Evolutionary conservation across 805 yeast genomes (phyloP), one percentile per base, ranked within the genome.

Genomic region (Kodamaea laetipori): DNA sequence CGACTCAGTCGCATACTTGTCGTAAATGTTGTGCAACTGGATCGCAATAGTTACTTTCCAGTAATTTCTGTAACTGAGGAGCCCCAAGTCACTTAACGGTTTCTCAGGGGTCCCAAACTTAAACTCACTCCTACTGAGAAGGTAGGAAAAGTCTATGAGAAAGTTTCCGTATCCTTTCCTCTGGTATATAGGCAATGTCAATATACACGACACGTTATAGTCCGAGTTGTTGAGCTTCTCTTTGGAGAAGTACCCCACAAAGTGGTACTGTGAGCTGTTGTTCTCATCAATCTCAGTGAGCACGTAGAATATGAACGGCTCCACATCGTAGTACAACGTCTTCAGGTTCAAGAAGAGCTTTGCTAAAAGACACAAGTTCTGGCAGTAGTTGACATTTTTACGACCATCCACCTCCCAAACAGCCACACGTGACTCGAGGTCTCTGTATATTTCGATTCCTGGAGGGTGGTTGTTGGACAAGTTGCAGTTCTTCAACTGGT

Each of bases 171-270:
- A 89, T 0, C 98, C 98, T 49, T 80, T 80, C 39, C 96, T 66
- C 64, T 92, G 97, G 58, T 84, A 82, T 2, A 82, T 81, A 1
- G 98, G 99, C 28, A 92, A 66, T 0, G 97, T 90, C 53, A 94
- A 68, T 32, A 94, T 92, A 66, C 99, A 94, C 46, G 95, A 84
- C 17, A 94, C 81, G 55, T 92, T 92, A 60, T 86, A 89, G 51
- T 79, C 82, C 0, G 92, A 80, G 23, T 82, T 76, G 50, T 82
- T 84, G 47, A 85, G 69, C 53, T 83, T 83, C 55, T 90, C 97
- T 56, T 94, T 94, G 17, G 96, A 86, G 59, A 94, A 94, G 62
- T 94, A 94, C 0, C 99, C 99, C 28, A 90, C 90, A 64, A 94
- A 86, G 57, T 87, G 90, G 57, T 84, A 84, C 12, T 54, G 55